Evolutionary conservation across 441 rosid species (phyloP).

Genomic region (Geranium incanum): DNA sequence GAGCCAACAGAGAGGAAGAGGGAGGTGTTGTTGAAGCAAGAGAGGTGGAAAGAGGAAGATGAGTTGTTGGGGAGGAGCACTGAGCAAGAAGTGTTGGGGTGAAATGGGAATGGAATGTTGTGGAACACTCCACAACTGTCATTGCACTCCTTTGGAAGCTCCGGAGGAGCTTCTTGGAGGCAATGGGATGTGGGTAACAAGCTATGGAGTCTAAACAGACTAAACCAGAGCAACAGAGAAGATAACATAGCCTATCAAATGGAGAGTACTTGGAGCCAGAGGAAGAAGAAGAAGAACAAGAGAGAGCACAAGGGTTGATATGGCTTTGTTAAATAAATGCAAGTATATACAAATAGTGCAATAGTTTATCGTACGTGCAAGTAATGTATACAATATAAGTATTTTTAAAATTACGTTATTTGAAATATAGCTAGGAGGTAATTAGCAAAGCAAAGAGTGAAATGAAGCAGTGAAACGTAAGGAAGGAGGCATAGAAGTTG

Average conservation of each 20-base stretch:
- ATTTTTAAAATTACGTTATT: no score
- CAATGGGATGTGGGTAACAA: slow-evolving; percentile 29
- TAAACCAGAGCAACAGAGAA: slow-evolving; percentile 27
- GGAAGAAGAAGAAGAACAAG: slow-evolving; percentile 15
- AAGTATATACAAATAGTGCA: background rate
- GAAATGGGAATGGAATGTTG: slow-evolving; percentile 54
- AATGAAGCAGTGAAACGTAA: background rate
- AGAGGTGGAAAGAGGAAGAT: slow-evolving; percentile 36
- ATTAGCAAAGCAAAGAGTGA: no score
- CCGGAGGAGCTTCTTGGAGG: slow-evolving; percentile 15
- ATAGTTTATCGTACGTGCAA: background rate
- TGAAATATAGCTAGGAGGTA: no score
- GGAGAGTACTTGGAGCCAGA: slow-evolving; percentile 1
- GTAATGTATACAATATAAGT: background rate
- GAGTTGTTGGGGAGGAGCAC: slow-evolving; percentile 19
- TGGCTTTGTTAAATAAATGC: background rate
- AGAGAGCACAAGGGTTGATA: background rate
- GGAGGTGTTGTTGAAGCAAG: slow-evolving; percentile 55
- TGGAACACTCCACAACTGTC: slow-evolving; percentile 55
- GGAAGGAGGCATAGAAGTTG: slow-evolving; percentile 41
- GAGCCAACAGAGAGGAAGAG: slow-evolving; percentile 45
- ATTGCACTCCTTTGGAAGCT: slow-evolving; percentile 30
- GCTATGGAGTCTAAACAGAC: slow-evolving; percentile 31
- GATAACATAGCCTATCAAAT: slow-evolving; percentile 27
- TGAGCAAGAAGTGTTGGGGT: slow-evolving; percentile 38